Percentiles rank a stretch among this genome's conserved stretches.
Evolutionary conservation across 495 filamentous ascomycete genomes (phyloP).

Genomic region (Usnea hakonensis): DNA sequence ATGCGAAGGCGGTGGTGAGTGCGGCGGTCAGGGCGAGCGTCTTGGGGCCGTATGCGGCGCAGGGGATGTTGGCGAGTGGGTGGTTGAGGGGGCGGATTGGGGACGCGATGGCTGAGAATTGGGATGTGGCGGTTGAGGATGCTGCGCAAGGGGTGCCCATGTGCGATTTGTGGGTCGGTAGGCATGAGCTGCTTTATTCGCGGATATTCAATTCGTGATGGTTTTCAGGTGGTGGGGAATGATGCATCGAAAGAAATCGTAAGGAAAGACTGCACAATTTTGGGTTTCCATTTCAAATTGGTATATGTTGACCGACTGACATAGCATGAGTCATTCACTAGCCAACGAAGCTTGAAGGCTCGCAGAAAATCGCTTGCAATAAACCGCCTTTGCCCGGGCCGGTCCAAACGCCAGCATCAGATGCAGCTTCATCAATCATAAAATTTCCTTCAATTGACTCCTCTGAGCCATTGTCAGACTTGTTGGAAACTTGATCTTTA

Average conservation of each 20-base stretch:
- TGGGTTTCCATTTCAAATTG: not conserved
- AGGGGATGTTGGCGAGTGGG: slow-evolving; percentile 66
- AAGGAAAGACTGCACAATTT: not conserved
- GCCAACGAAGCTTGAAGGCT: not conserved
- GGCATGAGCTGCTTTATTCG: slow-evolving; percentile 92
- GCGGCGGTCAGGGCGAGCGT: slow-evolving; percentile 83
- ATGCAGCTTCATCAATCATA: slow-evolving; percentile 33
- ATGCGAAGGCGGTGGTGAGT: slow-evolving; percentile 80
- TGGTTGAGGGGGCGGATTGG: slow-evolving; percentile 54
- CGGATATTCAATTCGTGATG: slow-evolving; percentile 85
- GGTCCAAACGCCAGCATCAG: not conserved
- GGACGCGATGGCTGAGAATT: slow-evolving; percentile 53
- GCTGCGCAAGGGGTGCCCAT: slow-evolving; percentile 82
- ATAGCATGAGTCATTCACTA: not conserved
- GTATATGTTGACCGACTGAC: not conserved
- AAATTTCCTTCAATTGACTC: slow-evolving; percentile 64
- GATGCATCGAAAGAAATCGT: not conserved
- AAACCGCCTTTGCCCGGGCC: not conserved
- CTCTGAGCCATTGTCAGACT: slow-evolving; percentile 70
- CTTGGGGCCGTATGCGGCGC: slow-evolving; percentile 88
- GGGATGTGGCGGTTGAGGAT: slow-evolving; percentile 52
- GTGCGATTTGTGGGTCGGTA: slow-evolving; percentile 88
- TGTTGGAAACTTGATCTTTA: slow-evolving; percentile 85
- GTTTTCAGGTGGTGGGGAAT: not conserved
- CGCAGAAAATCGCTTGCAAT: not conserved